Conservation (phyloP, 805 yeast genomes). For the Lipomyces starkeyi region DNA sequence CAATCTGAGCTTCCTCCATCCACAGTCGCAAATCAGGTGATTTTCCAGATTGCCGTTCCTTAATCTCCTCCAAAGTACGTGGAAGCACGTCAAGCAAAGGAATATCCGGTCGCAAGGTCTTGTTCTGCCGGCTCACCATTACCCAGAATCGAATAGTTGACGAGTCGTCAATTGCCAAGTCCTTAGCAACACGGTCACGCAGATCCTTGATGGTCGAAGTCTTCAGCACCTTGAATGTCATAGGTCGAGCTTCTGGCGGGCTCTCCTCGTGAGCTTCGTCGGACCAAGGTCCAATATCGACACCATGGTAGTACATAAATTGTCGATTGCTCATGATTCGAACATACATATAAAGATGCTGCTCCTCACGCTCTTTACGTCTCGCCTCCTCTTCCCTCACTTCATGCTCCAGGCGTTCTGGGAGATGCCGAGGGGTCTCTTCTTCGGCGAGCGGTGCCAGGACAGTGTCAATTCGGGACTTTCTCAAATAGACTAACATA, state of each 20-base stretch:
- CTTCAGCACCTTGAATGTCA: constrained; percentile 59
- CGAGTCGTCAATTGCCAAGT: constrained; percentile 47
- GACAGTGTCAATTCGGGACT: constrained; percentile 60
- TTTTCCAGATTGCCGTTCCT: constrained; percentile 55
- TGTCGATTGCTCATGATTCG: constrained; percentile 60
- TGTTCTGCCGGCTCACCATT: constrained; percentile 70
- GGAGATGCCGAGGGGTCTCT: constrained; percentile 70
- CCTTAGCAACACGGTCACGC: constrained; percentile 55
- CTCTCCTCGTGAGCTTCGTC: constrained; percentile 37
- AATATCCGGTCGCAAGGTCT: constrained; percentile 67
- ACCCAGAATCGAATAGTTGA: constrained; percentile 63
- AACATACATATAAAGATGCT: constrained; percentile 65
- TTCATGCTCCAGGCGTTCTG: constrained; percentile 68
- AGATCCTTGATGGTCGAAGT: constrained; percentile 60
- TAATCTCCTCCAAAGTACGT: constrained; percentile 55
- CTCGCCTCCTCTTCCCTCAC: constrained; percentile 58
- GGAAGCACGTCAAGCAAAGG: constrained; percentile 45
- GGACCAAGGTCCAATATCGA: constrained; percentile 76
- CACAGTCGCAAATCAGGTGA: constrained; percentile 62
- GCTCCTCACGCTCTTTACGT: constrained; percentile 71
- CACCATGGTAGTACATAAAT: constrained; percentile 68
- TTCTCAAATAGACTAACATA: constrained; percentile 91
- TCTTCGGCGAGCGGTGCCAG: constrained; percentile 62
- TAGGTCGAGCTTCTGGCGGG: constrained; percentile 55
- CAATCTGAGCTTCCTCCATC: constrained; percentile 60